A percentile compares a stretch with the other conserved stretches of the same genome.
These are phyloP conservation scores for Penicillium canescens DNA, from an alignment of 495 filamentous ascomycete species.

Conservation along the genomic window DNA sequence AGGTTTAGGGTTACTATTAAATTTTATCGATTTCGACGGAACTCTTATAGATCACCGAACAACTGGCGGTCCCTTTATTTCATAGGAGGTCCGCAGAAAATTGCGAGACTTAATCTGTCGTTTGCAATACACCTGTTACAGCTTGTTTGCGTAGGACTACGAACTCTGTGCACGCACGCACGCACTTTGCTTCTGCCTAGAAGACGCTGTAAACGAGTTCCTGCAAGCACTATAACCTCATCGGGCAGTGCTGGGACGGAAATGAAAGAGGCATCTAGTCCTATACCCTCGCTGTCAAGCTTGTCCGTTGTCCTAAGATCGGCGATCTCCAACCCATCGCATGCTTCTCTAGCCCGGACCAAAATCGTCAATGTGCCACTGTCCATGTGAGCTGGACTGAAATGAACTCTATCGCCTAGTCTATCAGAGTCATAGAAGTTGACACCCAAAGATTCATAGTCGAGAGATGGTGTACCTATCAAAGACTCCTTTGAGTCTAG, in stretches of 20 bases:
- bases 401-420: constrained; percentile 1
- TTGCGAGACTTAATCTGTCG: constrained; percentile 10
- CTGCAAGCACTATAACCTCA: constrained; percentile 14
- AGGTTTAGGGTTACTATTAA: no score
- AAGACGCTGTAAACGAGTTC: constrained; percentile 15
- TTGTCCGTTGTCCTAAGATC: constrained; percentile 10
- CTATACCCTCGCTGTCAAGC: constrained; percentile 8
- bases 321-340: constrained; percentile 14
- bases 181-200: constrained; percentile 11
- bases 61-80: neutral
- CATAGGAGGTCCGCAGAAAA: constrained; percentile 7
- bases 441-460: constrained; percentile 10
- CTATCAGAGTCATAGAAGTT: constrained; percentile 7
- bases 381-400: constrained; percentile 14
- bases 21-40: no score
- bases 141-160: neutral
- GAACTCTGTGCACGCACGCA: constrained; percentile 16
- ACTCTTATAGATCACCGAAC: no score
- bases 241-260: constrained; percentile 2
- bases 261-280: constrained; percentile 12
- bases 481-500: constrained; percentile 6
- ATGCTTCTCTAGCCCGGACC: neutral
- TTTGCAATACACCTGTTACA: neutral
- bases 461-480: constrained; percentile 9
- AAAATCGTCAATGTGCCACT: constrained; percentile 11